Percentiles rank a stretch among this genome's conserved stretches.
phyloP scores from a whole-genome alignment of 192 early-diverging fungal species.

The Coemansia biformis region DNA sequence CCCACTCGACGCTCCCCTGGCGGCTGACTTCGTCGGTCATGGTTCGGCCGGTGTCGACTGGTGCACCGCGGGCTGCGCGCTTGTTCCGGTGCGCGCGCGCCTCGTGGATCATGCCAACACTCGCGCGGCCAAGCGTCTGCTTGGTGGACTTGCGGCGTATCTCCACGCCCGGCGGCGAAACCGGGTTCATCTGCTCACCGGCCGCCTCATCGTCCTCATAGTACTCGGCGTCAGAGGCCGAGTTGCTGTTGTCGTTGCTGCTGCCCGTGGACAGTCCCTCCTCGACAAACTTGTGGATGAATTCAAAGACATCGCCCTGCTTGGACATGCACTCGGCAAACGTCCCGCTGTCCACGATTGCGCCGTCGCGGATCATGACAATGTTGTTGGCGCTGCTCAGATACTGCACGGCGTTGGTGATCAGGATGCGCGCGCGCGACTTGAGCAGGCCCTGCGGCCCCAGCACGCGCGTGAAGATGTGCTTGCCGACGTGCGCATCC shows the following conservation, averaged over 20 bases:
- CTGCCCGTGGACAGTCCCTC: conserved; percentile 11
- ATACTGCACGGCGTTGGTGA: conserved; percentile 57
- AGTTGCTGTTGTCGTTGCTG: conserved; percentile 13
- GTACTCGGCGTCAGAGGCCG: conserved; percentile 28
- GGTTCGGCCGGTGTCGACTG: conserved; percentile 16
- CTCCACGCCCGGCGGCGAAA: conserved; percentile 16
- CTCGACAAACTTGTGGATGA: conserved; percentile 39
- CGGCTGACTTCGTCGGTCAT: conserved; percentile 78
- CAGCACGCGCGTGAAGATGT: conserved; percentile 54
- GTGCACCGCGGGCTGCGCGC: neutral
- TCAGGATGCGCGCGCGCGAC: conserved; percentile 52
- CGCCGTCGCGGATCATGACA: conserved; percentile 51
- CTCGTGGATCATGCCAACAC: conserved; percentile 30
- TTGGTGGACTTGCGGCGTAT: conserved; percentile 29
- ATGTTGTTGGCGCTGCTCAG: conserved; percentile 49
- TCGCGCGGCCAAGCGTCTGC: conserved; percentile 51
- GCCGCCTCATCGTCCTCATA: conserved; percentile 23
- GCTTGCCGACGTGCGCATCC: conserved; percentile 60
- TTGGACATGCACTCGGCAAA: conserved; percentile 48
- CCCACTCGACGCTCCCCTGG: conserved; percentile 73
- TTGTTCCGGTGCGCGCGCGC: conserved; percentile 1
- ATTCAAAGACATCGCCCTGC: conserved; percentile 47
- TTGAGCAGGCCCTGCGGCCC: conserved; percentile 49
- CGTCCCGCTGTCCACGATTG: conserved; percentile 49
- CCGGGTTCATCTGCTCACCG: conserved; percentile 20